These are phyloP conservation scores for Eragrostis tef DNA, from an alignment of 202 grass and related monocot genomes.

Conservation along the genomic window DNA sequence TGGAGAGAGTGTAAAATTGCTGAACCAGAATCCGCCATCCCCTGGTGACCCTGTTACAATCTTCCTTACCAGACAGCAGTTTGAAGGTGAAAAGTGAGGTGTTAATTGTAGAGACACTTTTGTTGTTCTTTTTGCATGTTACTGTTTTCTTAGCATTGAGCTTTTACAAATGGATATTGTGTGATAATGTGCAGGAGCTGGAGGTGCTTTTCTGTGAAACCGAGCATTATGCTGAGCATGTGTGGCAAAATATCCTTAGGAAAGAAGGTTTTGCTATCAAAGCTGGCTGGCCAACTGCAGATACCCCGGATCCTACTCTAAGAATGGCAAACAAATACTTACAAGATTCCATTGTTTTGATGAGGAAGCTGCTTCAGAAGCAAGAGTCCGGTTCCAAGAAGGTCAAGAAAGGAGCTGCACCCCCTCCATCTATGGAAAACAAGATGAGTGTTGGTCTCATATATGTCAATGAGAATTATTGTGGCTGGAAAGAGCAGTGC, in stretches of 20 bases:
- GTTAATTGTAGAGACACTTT: too few relatives aligned
- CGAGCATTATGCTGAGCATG: constrained; percentile 89
- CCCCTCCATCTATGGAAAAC: constrained; percentile 43
- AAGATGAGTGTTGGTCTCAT: constrained; percentile 57
- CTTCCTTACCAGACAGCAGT: too few relatives aligned
- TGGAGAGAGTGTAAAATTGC: too few relatives aligned
- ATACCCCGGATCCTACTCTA: constrained; percentile 57
- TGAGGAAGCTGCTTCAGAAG: constrained; percentile 83
- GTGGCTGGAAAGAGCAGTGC: constrained; percentile 86
- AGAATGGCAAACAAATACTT: constrained; percentile 82
- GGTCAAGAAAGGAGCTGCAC: constrained; percentile 62
- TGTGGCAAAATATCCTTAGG: constrained; percentile 76
- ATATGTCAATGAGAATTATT: constrained; percentile 76
- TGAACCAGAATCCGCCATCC: too few relatives aligned
- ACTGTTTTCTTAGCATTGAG: too few relatives aligned
- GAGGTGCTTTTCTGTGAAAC: too few relatives aligned
- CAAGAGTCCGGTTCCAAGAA: constrained; percentile 81
- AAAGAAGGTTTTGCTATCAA: constrained; percentile 78
- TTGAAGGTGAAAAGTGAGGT: too few relatives aligned
- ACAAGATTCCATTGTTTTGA: constrained; percentile 69
- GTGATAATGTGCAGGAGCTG: too few relatives aligned
- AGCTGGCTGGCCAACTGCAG: constrained; percentile 68
- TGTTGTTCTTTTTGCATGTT: too few relatives aligned
- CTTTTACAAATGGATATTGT: too few relatives aligned
- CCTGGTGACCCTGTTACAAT: too few relatives aligned